Evolutionary conservation across 1,284 basidiomycete species (phyloP), one percentile per base, ranked within the genome.

Genomic region (Porodaedalea pini): DNA sequence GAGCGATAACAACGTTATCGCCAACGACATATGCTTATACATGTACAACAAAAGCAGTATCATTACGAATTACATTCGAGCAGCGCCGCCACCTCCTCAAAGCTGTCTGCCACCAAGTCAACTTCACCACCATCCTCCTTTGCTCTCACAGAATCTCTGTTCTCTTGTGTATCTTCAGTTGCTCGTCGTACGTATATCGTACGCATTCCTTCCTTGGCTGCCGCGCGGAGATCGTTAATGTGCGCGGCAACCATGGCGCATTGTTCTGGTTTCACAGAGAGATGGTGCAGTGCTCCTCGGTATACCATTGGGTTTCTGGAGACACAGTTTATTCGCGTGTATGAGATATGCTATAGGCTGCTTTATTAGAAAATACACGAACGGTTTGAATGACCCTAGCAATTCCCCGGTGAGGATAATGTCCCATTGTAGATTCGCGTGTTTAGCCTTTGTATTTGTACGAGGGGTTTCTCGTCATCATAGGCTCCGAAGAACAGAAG

Each of bases 161-260:
- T 34, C 11, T 61, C 62, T 15, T 40, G 45, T 2, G 29, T 15
- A 51, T 66, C 65, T 39, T 67, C 65, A 0, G 61, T 63, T 15
- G 55, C 32, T 15, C 63, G 59, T 13, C 58, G 54, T 2, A 67
- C 57, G 27, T 66, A 67, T 4, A 65, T 58, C 4, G 65, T 63
- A 15, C 74, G 78, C 71, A 86, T 71, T 0, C 84, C 86, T 4
- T 75, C 68, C 0, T 65, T 66, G 0, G 75, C 76, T 0, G 85
- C 86, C 0, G 73, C 81, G 3, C 74, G 73, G 6, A 86, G 70
- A 64, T 88, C 86, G 58, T 70, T 73, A 0, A 75, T 72, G 66
- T 88, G 86, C 8, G 83, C 77, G 0, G 86, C 83, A 8, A 88
- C 84, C 79, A 88, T 80, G 0, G 79, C 82, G 43, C 78, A 75